phyloP scores from a whole-genome alignment of 148 eudicot species.

The Rhododendron williamsianum region DNA sequence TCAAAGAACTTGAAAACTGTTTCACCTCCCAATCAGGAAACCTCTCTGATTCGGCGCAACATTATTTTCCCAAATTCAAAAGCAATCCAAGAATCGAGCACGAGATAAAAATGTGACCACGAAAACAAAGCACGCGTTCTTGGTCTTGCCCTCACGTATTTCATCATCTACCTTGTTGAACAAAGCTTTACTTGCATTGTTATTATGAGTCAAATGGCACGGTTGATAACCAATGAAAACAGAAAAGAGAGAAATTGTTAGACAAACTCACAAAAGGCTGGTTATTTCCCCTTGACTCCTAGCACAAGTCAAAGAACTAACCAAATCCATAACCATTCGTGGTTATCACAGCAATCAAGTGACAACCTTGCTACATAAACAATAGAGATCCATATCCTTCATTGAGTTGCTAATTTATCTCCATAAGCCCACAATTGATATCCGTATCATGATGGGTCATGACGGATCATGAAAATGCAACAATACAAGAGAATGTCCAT shows the following conservation, averaged over 20 bases:
- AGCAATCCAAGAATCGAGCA: background rate
- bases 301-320: background rate
- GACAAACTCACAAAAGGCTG: background rate
- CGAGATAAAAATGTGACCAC: background rate
- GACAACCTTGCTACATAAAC: background rate
- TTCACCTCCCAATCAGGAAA: background rate
- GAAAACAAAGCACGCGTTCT: background rate
- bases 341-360: background rate
- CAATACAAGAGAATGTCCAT: no score
- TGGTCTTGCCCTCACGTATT: background rate
- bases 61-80: background rate
- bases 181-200: background rate
- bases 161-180: background rate
- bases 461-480: no score
- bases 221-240: background rate
- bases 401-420: background rate
- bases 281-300: background rate
- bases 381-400: background rate
- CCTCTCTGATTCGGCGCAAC: background rate
- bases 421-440: background rate
- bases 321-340: background rate
- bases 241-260: background rate
- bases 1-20: background rate
- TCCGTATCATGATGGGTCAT: background rate
- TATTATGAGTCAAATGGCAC: background rate